A percentile compares a stretch with the other conserved stretches of the same genome.
phyloP scores from a whole-genome alignment of 2,329 filamentous ascomycete species.

The Aspergillus novofumigatus region DNA sequence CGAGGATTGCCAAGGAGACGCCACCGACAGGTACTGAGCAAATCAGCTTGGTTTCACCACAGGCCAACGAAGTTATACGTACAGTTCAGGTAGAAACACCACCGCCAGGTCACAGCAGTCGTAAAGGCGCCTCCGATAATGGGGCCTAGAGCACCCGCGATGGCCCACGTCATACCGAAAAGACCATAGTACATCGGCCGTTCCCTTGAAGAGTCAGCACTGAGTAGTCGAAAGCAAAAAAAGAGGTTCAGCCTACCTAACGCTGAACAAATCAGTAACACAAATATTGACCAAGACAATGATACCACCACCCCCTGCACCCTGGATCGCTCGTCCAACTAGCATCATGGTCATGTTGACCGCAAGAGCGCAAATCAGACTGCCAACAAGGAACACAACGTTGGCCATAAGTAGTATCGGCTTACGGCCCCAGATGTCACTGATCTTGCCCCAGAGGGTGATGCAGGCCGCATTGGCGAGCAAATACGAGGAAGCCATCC shows the following conservation, averaged over 20 bases:
- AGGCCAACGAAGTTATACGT: background rate
- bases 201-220: constrained; percentile 31
- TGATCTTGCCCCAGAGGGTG: constrained; percentile 60
- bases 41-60: constrained; percentile 6
- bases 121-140: constrained; percentile 61
- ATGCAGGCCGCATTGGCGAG: constrained; percentile 47
- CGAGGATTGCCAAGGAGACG: constrained; percentile 53
- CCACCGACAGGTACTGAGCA: constrained; percentile 54
- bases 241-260: constrained; percentile 39
- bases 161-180: constrained; percentile 59
- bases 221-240: too few species aligned
- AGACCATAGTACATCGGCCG: constrained; percentile 60
- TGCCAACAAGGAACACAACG: constrained; percentile 59
- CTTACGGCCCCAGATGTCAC: constrained; percentile 65
- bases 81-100: constrained; percentile 60
- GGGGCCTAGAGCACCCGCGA: constrained; percentile 58
- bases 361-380: constrained; percentile 56
- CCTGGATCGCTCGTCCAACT: constrained; percentile 58
- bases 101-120: constrained; percentile 56
- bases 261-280: constrained; percentile 61
- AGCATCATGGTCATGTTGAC: constrained; percentile 60
- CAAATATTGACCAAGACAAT: constrained; percentile 61
- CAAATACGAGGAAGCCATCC: constrained; percentile 46
- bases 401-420: constrained; percentile 58
- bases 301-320: constrained; percentile 60